Percentiles rank a stretch among this genome's conserved stretches.
phyloP scores from a whole-genome alignment of 352 stramenopile genomes.

The Globisporangium megalacanthum region DNA sequence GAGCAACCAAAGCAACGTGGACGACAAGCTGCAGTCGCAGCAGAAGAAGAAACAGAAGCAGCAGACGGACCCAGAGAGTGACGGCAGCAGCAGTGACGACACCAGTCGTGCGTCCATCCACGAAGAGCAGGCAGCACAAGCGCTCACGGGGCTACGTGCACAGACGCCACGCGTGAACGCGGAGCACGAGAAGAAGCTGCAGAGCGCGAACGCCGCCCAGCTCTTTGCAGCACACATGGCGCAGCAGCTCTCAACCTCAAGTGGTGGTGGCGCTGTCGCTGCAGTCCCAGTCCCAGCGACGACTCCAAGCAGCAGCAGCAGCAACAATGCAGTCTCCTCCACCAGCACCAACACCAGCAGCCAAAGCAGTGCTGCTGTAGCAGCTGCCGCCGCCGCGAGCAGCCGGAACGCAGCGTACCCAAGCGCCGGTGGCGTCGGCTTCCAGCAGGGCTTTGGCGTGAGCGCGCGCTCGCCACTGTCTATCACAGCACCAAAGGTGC shows the following conservation, averaged over 20 bases:
- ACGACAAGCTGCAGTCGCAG: not conserved
- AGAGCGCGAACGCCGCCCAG: slow-evolving; percentile 9
- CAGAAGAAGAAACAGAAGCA: not conserved
- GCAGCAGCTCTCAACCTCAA: not conserved
- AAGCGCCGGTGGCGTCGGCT: slow-evolving; percentile 8
- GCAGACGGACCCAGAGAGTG: slow-evolving; percentile 5
- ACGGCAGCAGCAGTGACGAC: slow-evolving; percentile 10
- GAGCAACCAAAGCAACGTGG: not conserved
- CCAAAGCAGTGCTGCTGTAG: not conserved
- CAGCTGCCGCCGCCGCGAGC: not conserved
- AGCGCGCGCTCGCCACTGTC: slow-evolving; percentile 27
- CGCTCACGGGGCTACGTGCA: slow-evolving; percentile 61
- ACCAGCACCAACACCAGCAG: not conserved
- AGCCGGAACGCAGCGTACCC: slow-evolving; percentile 11
- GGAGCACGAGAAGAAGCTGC: slow-evolving; percentile 14
- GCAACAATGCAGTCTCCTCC: not conserved
- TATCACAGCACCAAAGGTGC: slow-evolving; percentile 36
- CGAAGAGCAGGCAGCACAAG: slow-evolving; percentile 63
- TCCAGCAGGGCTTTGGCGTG: slow-evolving; percentile 8
- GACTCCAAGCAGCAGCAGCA: not conserved
- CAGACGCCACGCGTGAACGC: slow-evolving; percentile 11
- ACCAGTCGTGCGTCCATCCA: slow-evolving; percentile 28
- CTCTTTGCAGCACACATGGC: slow-evolving; percentile 6
- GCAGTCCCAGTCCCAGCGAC: not conserved
- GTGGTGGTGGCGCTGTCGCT: not conserved